A percentile compares a stretch with the other conserved stretches of the same genome.
These are phyloP conservation scores for Exophiala spinifera DNA, from an alignment of 2,329 filamentous ascomycete species.

Conservation along the genomic window DNA sequence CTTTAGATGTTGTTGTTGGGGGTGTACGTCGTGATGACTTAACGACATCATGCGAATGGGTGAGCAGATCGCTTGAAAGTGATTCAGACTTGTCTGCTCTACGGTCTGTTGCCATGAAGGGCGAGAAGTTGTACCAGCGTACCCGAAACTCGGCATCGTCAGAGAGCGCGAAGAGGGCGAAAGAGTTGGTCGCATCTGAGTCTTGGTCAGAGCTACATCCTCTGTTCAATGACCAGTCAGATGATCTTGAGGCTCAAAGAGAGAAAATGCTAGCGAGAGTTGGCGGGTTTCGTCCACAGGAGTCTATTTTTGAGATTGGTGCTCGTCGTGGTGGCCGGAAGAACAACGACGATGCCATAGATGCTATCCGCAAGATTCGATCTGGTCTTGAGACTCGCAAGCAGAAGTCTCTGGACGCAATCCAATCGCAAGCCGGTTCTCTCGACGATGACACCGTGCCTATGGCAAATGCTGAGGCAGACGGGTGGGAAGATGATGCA, in stretches of 20 bases:
- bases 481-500: slow-evolving; percentile 31
- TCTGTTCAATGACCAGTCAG: slow-evolving; percentile 70
- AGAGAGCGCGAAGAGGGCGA: slow-evolving; percentile 84
- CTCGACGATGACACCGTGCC: slow-evolving; percentile 40
- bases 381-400: slow-evolving; percentile 43
- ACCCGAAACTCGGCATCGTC: slow-evolving; percentile 86
- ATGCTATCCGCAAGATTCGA: slow-evolving; percentile 46
- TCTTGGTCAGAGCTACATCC: slow-evolving; percentile 73
- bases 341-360: slow-evolving; percentile 65
- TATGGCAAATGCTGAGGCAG: no score
- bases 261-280: slow-evolving; percentile 86
- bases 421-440: slow-evolving; percentile 33
- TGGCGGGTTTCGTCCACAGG: slow-evolving; percentile 80
- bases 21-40: slow-evolving; percentile 69
- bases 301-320: slow-evolving; percentile 96
- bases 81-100: slow-evolving; percentile 70
- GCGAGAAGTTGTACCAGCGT: slow-evolving; percentile 86
- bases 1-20: slow-evolving; percentile 81
- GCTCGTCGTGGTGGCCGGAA: slow-evolving; percentile 69
- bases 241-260: slow-evolving; percentile 66
- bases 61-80: slow-evolving; percentile 73
- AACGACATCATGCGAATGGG: slow-evolving; percentile 75
- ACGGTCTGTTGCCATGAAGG: slow-evolving; percentile 73
- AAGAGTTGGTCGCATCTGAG: slow-evolving; percentile 68
- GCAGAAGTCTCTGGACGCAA: slow-evolving; percentile 35